Evolutionary conservation across 1,284 basidiomycete genomes (phyloP).

Genomic region (Rhodotorula sp.): DNA sequence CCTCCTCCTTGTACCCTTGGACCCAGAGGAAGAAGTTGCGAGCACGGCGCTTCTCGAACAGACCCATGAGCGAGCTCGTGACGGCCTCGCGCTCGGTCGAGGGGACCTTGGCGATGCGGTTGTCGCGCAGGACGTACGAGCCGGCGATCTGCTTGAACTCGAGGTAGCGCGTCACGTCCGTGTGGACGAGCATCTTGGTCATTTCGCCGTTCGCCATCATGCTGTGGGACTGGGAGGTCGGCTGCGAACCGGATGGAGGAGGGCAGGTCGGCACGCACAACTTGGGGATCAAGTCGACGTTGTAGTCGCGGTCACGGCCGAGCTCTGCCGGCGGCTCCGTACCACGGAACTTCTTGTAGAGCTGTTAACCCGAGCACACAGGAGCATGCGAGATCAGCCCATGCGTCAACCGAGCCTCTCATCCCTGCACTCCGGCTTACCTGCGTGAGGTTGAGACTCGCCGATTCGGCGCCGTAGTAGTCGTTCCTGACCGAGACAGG

Average conservation of each 20-base stretch:
- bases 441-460: slow-evolving; percentile 96
- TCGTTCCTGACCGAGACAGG: slow-evolving; percentile 65
- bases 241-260: slow-evolving; percentile 62
- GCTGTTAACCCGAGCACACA: slow-evolving; percentile 58
- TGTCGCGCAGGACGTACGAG: slow-evolving; percentile 95
- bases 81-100: slow-evolving; percentile 98
- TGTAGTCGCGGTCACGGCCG: slow-evolving; percentile 92
- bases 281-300: slow-evolving; percentile 78
- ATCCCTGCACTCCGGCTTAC: slow-evolving; percentile 54
- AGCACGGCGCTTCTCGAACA: slow-evolving; percentile 97
- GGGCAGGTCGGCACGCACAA: slow-evolving; percentile 29
- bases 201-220: slow-evolving; percentile 98
- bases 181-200: slow-evolving; percentile 97
- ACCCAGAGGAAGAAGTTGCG: slow-evolving; percentile 99
- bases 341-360: slow-evolving; percentile 90
- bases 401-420: neutral
- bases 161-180: slow-evolving; percentile 97
- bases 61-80: slow-evolving; percentile 89
- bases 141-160: slow-evolving; percentile 99
- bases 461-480: slow-evolving; percentile 98
- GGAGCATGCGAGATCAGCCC: neutral
- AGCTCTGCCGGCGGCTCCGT: slow-evolving; percentile 62
- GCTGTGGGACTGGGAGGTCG: slow-evolving; percentile 50
- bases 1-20: slow-evolving; percentile 90
- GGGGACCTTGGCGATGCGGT: slow-evolving; percentile 96